phyloP scores from a whole-genome alignment of 106 monocot species.

The Agapanthus africanus region DNA sequence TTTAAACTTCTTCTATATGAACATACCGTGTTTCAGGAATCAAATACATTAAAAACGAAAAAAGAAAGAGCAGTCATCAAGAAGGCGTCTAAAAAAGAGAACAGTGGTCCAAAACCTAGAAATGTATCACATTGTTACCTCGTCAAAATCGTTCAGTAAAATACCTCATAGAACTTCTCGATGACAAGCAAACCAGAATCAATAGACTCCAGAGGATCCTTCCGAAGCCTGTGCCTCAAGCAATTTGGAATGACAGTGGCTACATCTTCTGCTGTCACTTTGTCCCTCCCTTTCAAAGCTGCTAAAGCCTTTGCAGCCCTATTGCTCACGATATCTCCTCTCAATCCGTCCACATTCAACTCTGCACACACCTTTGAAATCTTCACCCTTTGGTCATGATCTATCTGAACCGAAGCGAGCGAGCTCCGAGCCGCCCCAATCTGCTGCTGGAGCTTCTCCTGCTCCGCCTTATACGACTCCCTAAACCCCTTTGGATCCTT shows the following conservation, averaged over 20 bases:
- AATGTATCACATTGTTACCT: too few species aligned
- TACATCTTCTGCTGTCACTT: constrained; percentile 73
- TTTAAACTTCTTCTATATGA: too few species aligned
- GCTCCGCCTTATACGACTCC: constrained; percentile 62
- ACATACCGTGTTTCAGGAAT: too few species aligned
- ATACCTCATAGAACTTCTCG: too few species aligned
- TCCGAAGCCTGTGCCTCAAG: constrained; percentile 93
- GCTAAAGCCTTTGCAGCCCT: constrained; percentile 93
- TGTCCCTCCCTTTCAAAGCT: constrained; percentile 87
- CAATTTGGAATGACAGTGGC: constrained; percentile 97
- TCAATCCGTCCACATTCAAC: constrained; percentile 93
- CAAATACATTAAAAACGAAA: too few species aligned
- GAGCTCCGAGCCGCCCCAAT: constrained; percentile 54
- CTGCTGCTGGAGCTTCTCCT: constrained; percentile 84
- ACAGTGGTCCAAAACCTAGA: too few species aligned
- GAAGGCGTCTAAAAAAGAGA: too few species aligned
- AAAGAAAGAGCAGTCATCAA: too few species aligned
- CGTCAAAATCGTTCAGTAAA: too few species aligned
- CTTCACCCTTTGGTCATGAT: constrained; percentile 77
- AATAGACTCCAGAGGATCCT: constrained; percentile 94
- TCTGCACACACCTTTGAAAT: constrained; percentile 93
- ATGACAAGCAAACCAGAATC: too few species aligned
- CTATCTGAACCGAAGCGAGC: constrained; percentile 70
- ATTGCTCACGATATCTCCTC: constrained; percentile 95
- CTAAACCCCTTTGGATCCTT: constrained; percentile 73